These are phyloP conservation scores for Termitomyces sp. DNA, from an alignment of 768 basidiomycete species.

Conservation along the genomic window DNA sequence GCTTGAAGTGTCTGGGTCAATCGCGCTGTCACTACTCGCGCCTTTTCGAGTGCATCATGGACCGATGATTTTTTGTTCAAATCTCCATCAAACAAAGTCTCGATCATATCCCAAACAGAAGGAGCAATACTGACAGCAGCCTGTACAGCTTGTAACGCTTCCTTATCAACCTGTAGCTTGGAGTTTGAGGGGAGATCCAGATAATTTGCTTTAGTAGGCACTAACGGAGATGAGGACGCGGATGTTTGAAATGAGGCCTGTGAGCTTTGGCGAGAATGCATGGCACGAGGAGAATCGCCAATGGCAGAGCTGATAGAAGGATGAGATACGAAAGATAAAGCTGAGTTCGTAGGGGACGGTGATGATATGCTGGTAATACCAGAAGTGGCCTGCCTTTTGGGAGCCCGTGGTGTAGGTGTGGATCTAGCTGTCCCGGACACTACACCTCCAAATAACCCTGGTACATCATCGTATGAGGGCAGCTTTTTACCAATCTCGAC, in stretches of 20 bases:
- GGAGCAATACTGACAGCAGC: constrained; percentile 78
- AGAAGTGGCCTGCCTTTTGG: constrained; percentile 46
- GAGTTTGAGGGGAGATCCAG: constrained; percentile 54
- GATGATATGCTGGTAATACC: constrained; percentile 31
- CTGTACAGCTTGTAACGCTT: constrained; percentile 77
- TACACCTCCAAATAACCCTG: constrained; percentile 35
- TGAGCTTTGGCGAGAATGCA: constrained; percentile 41
- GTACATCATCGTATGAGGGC: constrained; percentile 59
- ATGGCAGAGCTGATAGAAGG: constrained; percentile 7
- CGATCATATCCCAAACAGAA: constrained; percentile 79
- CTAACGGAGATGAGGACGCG: constrained; percentile 36
- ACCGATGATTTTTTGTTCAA: constrained; percentile 42
- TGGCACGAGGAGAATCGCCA: constrained; percentile 19
- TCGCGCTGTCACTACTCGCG: constrained; percentile 62
- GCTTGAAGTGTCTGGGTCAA: constrained; percentile 58
- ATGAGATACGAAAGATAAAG: constrained; percentile 25
- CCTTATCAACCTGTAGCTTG: constrained; percentile 70
- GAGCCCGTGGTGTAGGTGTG: constrained; percentile 44
- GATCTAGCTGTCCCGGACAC: constrained; percentile 33
- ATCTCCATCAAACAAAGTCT: constrained; percentile 59
- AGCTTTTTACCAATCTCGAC: constrained; percentile 83
- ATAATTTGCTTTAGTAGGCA: constrained; percentile 34
- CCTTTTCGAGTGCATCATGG: constrained; percentile 54
- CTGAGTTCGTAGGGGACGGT: constrained; percentile 35
- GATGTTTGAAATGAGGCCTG: constrained; percentile 37